Evolutionary conservation across 1,284 basidiomycete species (phyloP).

Genomic region (Austroboletus niveus): DNA sequence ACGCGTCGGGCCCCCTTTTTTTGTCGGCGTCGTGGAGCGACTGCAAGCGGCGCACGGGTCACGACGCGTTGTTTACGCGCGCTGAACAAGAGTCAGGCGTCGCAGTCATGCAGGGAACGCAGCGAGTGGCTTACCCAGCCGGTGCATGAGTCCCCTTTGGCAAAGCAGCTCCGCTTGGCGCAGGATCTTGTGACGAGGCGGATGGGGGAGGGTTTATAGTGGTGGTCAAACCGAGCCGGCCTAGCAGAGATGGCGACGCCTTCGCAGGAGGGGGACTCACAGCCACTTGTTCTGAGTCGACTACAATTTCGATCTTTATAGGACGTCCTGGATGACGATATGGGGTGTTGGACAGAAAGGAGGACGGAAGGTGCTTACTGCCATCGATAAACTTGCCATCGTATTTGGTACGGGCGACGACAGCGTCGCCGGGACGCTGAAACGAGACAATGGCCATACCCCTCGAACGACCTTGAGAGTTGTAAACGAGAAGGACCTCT

Average conservation of each 20-base stretch:
- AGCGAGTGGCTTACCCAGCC: constrained; percentile 14
- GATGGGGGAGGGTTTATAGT: constrained; percentile 8
- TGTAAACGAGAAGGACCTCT: constrained; percentile 68
- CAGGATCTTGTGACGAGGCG: constrained; percentile 10
- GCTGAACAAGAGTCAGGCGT: constrained; percentile 5
- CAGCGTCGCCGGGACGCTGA: constrained; percentile 58
- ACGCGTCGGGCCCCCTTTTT: constrained; percentile 68
- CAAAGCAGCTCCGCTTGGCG: constrained; percentile 12
- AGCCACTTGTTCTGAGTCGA: constrained; percentile 37
- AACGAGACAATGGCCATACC: constrained; percentile 75
- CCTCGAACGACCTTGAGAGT: constrained; percentile 66
- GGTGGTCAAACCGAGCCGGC: constrained; percentile 29
- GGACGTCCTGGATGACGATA: constrained; percentile 48
- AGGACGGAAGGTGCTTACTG: constrained; percentile 45
- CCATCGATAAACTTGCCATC: constrained; percentile 74
- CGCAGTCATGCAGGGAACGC: not conserved
- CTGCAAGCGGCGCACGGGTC: constrained; percentile 15
- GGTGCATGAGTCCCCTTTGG: too few species aligned
- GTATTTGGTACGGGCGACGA: constrained; percentile 59
- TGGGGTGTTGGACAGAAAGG: not conserved
- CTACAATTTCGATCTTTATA: constrained; percentile 66
- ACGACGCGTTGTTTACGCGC: constrained; percentile 22
- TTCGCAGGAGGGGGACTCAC: constrained; percentile 12
- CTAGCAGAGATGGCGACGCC: constrained; percentile 37
- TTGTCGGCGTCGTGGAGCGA: constrained; percentile 26